A percentile compares a stretch with the other conserved stretches of the same genome.
Evolutionary conservation across 1,284 basidiomycete genomes (phyloP).

Genomic region (Sutorius eximius): DNA sequence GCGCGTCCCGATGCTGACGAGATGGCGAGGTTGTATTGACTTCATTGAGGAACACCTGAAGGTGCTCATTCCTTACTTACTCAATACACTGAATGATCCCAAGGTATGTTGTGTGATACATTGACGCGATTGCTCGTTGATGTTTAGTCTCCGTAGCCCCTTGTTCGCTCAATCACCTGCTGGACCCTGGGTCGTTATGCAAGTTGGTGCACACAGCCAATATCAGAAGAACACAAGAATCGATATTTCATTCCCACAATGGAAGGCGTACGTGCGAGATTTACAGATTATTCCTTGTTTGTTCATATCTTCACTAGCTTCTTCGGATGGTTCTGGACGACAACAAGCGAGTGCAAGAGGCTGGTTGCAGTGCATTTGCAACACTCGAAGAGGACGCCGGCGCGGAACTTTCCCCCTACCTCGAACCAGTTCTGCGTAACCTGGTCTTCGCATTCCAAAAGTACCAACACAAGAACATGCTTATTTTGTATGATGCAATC

Average conservation of each 20-base stretch:
- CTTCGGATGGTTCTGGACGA: constrained; percentile 98
- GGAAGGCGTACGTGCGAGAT: constrained; percentile 80
- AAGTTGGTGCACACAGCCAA: constrained; percentile 88
- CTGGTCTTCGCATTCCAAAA: constrained; percentile 96
- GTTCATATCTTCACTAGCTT: constrained; percentile 51
- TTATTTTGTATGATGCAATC: constrained; percentile 97
- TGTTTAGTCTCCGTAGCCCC: constrained; percentile 55
- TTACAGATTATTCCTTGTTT: background rate
- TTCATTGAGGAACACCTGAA: constrained; percentile 94
- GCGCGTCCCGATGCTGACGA: constrained; percentile 5
- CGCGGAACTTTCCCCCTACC: constrained; percentile 84
- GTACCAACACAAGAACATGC: constrained; percentile 99
- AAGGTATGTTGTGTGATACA: constrained; percentile 59
- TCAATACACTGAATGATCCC: constrained; percentile 86
- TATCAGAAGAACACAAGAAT: constrained; percentile 82
- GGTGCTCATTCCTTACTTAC: constrained; percentile 89
- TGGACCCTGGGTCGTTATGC: constrained; percentile 99
- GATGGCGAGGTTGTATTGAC: constrained; percentile 85
- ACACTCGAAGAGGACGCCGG: constrained; percentile 99
- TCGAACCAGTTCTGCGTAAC: constrained; percentile 93
- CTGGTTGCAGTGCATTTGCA: constrained; percentile 97
- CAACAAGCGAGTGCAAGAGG: constrained; percentile 99
- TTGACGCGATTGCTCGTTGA: background rate
- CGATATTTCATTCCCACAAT: constrained; percentile 94
- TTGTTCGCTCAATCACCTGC: constrained; percentile 97